Evolutionary conservation across 345 rosid genomes (phyloP).

Genomic region (Ailanthus altissimus): DNA sequence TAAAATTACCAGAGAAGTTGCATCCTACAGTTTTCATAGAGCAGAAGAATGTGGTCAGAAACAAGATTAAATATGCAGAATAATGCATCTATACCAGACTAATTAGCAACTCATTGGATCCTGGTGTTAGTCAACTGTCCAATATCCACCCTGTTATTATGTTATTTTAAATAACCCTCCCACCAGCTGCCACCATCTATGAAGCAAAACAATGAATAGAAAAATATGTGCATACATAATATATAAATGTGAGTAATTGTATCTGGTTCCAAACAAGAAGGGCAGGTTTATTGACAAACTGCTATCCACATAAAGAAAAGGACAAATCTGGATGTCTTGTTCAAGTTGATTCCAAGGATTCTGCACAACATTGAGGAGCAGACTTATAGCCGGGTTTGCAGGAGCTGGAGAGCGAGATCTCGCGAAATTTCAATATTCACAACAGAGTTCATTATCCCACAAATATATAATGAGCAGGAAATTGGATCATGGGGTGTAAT

Average conservation of each 20-base stretch:
- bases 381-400: neutral
- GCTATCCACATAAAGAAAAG: neutral
- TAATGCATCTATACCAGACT: neutral
- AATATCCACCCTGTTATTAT: slow-evolving; percentile 13
- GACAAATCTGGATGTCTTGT: neutral
- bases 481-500: no score
- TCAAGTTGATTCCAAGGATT: slow-evolving; percentile 1
- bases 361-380: neutral
- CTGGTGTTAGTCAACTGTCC: slow-evolving; percentile 1
- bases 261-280: neutral
- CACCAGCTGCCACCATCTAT: neutral
- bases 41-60: neutral
- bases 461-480: no score
- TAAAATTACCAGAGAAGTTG: neutral
- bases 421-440: no score
- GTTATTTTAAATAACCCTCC: neutral
- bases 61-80: slow-evolving; percentile 6
- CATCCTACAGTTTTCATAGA: neutral
- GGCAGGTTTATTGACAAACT: neutral
- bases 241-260: neutral
- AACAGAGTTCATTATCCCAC: no score
- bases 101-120: neutral
- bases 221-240: neutral
- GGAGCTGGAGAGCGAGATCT: no score
- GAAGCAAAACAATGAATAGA: neutral